Evolutionary conservation across 805 yeast species (phyloP).

Genomic region (Kodamaea jinghongensis): DNA sequence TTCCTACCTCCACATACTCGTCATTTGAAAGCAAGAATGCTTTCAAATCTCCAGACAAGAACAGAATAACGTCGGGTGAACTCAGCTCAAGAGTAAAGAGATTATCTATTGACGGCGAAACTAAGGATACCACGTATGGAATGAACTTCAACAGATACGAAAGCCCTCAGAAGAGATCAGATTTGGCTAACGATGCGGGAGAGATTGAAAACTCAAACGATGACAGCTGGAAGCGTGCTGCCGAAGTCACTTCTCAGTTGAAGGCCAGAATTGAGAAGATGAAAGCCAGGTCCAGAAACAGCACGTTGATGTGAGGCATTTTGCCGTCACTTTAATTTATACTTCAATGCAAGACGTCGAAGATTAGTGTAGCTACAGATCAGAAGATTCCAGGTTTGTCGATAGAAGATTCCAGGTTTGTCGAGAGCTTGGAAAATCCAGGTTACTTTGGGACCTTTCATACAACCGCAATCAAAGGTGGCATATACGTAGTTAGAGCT

Average conservation of each 20-base stretch:
- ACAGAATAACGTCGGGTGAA: constrained; percentile 31
- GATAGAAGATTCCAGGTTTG: too few relatives aligned
- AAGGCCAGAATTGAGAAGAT: constrained; percentile 86
- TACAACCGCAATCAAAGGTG: too few relatives aligned
- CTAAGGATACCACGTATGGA: constrained; percentile 8
- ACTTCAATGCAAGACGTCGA: too few relatives aligned
- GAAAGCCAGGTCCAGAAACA: constrained; percentile 56
- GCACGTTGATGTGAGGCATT: constrained; percentile 8
- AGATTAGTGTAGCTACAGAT: too few relatives aligned
- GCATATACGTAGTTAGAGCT: too few relatives aligned
- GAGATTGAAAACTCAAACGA: constrained; percentile 44
- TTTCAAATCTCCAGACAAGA: constrained; percentile 11
- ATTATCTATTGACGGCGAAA: constrained; percentile 26
- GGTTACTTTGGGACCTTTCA: too few relatives aligned
- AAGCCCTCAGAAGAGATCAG: constrained; percentile 17
- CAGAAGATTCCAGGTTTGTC: too few relatives aligned
- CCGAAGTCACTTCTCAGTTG: constrained; percentile 81
- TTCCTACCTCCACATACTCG: not conserved
- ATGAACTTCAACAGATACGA: constrained; percentile 20
- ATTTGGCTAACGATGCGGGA: constrained; percentile 13
- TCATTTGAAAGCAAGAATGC: constrained; percentile 1
- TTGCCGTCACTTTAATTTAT: too few relatives aligned
- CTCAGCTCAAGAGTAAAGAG: constrained; percentile 42
- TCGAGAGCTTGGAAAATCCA: too few relatives aligned
- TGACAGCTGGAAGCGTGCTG: constrained; percentile 85